Evolutionary conservation across 2,329 filamentous ascomycete genomes (phyloP), one percentile per base, ranked within the genome.

Genomic region (Fusarium cyanostomum): DNA sequence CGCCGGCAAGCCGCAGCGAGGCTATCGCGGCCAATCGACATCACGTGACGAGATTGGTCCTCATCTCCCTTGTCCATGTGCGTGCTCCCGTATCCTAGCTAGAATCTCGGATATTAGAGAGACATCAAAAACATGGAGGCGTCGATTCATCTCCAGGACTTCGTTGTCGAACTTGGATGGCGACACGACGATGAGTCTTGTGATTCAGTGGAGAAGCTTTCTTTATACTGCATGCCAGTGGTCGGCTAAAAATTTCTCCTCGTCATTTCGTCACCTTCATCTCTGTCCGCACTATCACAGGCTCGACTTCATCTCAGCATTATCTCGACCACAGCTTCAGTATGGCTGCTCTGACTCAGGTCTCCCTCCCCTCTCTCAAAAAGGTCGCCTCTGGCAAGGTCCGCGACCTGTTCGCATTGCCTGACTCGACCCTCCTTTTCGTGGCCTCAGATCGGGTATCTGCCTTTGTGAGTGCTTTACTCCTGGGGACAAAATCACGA

Each of bases 401-500:
- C 24, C 87, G 92, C 71, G 91, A 96, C 72, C 84, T 96, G 33
- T 96, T 92, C 76, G 82, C 86, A 60, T 80, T 96, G 51, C 86
- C 92, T 73, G 87, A 92, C 75, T 56, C 69, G 38, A 49, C 54
- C 2, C 85, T 96, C 5, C 88, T 96, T 54, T 94, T 97, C 74
- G 88, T 94, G 52, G 90, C 92, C 21, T 91, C 92, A 12, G 94
- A 97, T 80, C 90, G 95, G 67, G 95, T 97, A 75, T 97, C 92
- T 21, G 95, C 95, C 53, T 98, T 94, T 82, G 94, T 21, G 21
- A 21, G 21, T 21, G 6, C 21, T 21, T 6, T 21, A 98, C 84
- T 6, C 21, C 21, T 21, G 21, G 21, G 21, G 21, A 21, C 4
- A 21, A 21, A n/a, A n/a, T n/a, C n/a, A n/a, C n/a, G n/a, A n/a